phyloP scores from a whole-genome alignment of 306 rosid species.

The Begonia peltatifolia region DNA sequence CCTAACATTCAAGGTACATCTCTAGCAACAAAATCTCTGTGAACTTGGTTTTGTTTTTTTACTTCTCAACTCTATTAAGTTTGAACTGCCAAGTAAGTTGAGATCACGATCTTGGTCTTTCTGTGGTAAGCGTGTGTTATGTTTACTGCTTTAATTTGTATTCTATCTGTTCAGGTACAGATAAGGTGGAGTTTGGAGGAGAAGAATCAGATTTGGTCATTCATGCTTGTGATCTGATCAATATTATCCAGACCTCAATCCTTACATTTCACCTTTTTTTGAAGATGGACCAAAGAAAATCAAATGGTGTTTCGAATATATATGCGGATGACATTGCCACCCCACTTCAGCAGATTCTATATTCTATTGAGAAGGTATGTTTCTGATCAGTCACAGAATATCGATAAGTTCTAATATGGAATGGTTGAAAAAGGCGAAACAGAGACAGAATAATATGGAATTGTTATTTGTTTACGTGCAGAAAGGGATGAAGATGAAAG shows the following conservation, averaged over 20 bases:
- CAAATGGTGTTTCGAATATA: slow-evolving; percentile 30
- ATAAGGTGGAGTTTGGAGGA: slow-evolving; percentile 30
- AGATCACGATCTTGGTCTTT: too few species aligned
- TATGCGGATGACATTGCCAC: slow-evolving; percentile 58
- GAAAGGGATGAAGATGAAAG: slow-evolving; percentile 69
- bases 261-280: slow-evolving; percentile 62
- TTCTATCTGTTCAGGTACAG: slow-evolving; percentile 43
- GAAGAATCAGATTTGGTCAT: slow-evolving; percentile 41
- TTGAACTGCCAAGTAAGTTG: background rate
- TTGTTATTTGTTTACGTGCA: slow-evolving; percentile 16
- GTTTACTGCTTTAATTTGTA: slow-evolving; percentile 9
- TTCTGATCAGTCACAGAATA: too few species aligned
- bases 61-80: background rate
- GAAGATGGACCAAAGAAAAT: slow-evolving; percentile 70
- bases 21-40: background rate
- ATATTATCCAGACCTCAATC: slow-evolving; percentile 56
- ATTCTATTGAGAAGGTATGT: slow-evolving; percentile 64
- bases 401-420: too few species aligned
- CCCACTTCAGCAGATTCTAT: slow-evolving; percentile 67
- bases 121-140: background rate
- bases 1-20: slow-evolving; percentile 63
- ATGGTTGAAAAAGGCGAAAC: too few species aligned
- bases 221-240: slow-evolving; percentile 63
- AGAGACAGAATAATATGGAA: too few species aligned
- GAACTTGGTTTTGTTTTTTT: background rate